A percentile compares a stretch with the other conserved stretches of the same genome.
These are phyloP conservation scores for Pinus albicaulis DNA, from an alignment of 75 land plant genomes.

Conservation along the genomic window DNA sequence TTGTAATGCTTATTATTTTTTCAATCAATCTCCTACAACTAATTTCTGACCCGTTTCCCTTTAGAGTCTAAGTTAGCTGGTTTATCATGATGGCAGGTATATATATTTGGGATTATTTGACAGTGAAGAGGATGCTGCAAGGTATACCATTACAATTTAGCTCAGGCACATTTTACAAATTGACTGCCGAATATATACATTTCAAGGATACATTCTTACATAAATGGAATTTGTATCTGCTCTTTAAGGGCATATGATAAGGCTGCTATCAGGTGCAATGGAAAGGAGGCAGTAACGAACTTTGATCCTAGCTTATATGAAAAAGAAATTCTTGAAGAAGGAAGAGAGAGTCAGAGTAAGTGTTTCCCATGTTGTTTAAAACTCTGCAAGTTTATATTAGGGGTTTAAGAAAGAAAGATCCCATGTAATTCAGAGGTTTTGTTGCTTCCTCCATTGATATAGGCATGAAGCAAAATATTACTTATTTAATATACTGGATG, in stretches of 20 bases:
- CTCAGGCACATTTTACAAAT: not conserved
- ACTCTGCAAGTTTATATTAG: too few relatives aligned
- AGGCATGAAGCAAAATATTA: too few relatives aligned
- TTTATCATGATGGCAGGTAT: slow-evolving; percentile 17
- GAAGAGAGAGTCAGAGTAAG: too few relatives aligned
- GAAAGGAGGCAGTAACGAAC: slow-evolving; percentile 52
- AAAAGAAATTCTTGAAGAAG: not conserved
- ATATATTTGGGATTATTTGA: slow-evolving; percentile 52
- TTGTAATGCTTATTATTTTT: not conserved
- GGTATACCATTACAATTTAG: slow-evolving; percentile 14
- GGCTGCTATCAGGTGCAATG: slow-evolving; percentile 50
- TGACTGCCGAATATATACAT: not conserved
- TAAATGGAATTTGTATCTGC: not conserved
- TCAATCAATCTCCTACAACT: not conserved
- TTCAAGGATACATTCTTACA: not conserved
- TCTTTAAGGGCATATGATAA: slow-evolving; percentile 41
- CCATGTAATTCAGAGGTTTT: too few relatives aligned
- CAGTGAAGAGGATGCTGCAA: slow-evolving; percentile 55
- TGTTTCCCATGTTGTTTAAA: too few relatives aligned
- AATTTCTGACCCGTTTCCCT: not conserved
- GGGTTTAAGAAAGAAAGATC: too few relatives aligned
- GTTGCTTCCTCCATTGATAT: too few relatives aligned
- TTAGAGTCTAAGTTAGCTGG: too few relatives aligned
- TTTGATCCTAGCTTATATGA: slow-evolving; percentile 41
- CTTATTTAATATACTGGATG: too few relatives aligned